Conservation (phyloP, 2,329 filamentous ascomycete genomes). For the Parafenestella ontariensis region DNA sequence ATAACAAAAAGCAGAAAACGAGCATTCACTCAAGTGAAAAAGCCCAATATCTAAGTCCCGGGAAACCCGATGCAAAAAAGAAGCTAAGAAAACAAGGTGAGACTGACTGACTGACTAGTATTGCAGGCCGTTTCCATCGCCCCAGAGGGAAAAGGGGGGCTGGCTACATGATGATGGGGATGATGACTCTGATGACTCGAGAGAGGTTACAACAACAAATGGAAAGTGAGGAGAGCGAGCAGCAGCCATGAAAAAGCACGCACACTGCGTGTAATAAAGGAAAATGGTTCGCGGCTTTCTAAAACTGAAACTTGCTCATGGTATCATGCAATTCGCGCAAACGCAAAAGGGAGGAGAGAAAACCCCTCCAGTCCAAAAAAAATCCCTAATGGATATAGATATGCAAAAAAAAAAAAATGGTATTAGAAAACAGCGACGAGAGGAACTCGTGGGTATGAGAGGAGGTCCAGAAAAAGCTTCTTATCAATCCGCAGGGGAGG, state of each 20-base stretch:
- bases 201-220: not conserved
- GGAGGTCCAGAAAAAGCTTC: no score
- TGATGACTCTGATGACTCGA: not conserved
- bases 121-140: not conserved
- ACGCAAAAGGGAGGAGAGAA: not conserved
- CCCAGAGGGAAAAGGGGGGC: not conserved
- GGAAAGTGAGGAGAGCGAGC: not conserved
- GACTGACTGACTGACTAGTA: not conserved
- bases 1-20: no score
- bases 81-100: no score
- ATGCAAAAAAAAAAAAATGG: not conserved
- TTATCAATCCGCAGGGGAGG: no score
- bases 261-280: no score
- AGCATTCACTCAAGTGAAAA: no score
- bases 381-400: not conserved
- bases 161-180: not conserved
- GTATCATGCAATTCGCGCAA: conserved; percentile 28
- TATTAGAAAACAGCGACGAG: no score
- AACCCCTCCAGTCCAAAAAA: not conserved
- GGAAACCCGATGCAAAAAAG: no score
- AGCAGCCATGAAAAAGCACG: not conserved
- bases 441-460: not conserved
- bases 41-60: not conserved
- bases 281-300: no score
- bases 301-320: no score